Percentiles rank a stretch among this genome's conserved stretches.
Conservation (phyloP, 345 rosid genomes). For the Pistacia vera region DNA sequence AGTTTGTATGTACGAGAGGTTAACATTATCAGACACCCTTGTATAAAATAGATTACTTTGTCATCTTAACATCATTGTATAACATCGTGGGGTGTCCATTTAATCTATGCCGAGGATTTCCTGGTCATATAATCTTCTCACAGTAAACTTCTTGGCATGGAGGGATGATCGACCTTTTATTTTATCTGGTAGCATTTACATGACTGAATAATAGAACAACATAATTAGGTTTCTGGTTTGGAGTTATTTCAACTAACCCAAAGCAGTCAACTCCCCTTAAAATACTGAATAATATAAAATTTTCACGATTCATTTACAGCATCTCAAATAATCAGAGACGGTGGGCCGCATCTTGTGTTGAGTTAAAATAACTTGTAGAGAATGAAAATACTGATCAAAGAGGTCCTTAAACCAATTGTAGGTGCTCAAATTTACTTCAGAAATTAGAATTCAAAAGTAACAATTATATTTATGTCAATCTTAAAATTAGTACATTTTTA, state of each 20-base stretch:
- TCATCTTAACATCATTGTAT: not conserved
- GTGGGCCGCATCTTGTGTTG: not conserved
- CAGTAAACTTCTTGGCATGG: not conserved
- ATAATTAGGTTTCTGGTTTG: not conserved
- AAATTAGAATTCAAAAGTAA: no score
- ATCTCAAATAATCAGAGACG: not conserved
- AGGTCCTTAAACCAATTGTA: not conserved
- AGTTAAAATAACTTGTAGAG: no score
- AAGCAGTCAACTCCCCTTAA: no score
- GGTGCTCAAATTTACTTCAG: no score
- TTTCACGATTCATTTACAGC: not conserved
- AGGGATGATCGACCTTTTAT: not conserved
- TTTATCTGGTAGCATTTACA: not conserved
- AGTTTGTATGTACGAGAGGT: conserved; percentile 7
- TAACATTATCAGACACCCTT: not conserved
- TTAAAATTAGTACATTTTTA: not conserved
- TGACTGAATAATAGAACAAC: not conserved
- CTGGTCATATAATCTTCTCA: not conserved
- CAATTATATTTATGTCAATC: not conserved
- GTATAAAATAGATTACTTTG: conserved; percentile 10
- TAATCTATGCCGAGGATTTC: not conserved
- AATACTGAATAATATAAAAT: not conserved
- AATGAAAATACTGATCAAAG: not conserved
- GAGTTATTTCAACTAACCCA: not conserved
- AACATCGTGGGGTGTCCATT: conserved; percentile 3